A percentile compares a stretch with the other conserved stretches of the same genome.
phyloP scores from a whole-genome alignment of 208 protist genomes.

The Crithidia brevicula region DNA sequence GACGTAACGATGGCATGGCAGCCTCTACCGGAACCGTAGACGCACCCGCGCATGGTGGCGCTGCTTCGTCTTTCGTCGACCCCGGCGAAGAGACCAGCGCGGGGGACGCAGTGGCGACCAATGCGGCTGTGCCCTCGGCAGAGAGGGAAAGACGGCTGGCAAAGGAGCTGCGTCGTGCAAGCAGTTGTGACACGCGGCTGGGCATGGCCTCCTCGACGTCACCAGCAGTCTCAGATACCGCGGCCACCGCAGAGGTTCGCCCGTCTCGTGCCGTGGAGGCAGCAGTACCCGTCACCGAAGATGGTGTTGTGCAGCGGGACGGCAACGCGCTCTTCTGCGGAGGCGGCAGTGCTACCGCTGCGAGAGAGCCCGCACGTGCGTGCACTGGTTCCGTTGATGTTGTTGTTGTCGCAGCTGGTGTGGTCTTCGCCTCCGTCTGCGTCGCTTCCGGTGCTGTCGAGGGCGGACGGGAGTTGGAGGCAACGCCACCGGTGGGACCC shows the following conservation, averaged over 20 bases:
- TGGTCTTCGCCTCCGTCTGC: background rate
- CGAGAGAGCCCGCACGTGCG: background rate
- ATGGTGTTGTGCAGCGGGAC: background rate
- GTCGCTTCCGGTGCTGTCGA: background rate
- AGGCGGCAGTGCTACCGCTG: background rate
- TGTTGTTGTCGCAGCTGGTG: background rate
- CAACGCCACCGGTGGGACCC: background rate
- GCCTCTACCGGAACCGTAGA: too few species aligned
- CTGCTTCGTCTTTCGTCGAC: too few species aligned
- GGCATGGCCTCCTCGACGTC: background rate
- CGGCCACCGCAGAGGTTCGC: background rate
- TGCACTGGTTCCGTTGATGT: background rate
- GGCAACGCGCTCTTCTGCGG: constrained; percentile 3
- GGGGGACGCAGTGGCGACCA: too few species aligned
- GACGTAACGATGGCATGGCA: too few species aligned
- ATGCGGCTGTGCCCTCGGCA: too few species aligned
- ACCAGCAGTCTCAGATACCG: background rate
- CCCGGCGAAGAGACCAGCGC: too few species aligned
- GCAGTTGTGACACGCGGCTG: constrained; percentile 7
- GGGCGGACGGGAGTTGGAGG: background rate
- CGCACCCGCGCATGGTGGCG: too few species aligned
- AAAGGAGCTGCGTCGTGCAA: constrained; percentile 11
- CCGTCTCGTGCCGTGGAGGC: background rate
- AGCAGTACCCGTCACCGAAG: background rate
- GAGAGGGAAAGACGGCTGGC: too few species aligned